A percentile compares a stretch with the other conserved stretches of the same genome.
phyloP scores from a whole-genome alignment of 129 eudicot species.

The Tagetes erecta region DNA sequence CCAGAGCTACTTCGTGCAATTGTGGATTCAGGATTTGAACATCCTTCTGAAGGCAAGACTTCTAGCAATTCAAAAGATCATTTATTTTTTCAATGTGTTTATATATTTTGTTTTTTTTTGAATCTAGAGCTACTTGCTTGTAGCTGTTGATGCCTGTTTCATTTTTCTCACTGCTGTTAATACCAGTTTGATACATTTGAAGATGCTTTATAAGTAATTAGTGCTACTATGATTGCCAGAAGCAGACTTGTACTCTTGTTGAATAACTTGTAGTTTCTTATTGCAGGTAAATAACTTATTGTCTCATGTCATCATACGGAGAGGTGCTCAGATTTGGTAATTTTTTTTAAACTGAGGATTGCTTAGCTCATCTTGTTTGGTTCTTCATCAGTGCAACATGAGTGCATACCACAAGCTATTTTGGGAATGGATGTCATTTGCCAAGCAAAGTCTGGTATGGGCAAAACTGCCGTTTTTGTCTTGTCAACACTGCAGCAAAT shows the following conservation, averaged over 20 bases:
- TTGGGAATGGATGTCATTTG: conserved; percentile 99
- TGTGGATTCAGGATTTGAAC: conserved; percentile 98
- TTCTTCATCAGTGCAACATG: conserved; percentile 97
- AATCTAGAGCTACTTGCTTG: not conserved
- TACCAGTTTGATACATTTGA: not conserved
- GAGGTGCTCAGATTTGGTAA: conserved; percentile 67
- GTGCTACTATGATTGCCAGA: not conserved
- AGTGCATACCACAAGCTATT: conserved; percentile 98
- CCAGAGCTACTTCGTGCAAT: conserved; percentile 97
- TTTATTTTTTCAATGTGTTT: not conserved
- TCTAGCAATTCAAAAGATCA: not conserved
- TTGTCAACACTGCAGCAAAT: conserved; percentile 90
- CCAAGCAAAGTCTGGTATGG: conserved; percentile 99
- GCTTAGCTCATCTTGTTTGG: conserved; percentile 78
- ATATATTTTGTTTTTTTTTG: not conserved
- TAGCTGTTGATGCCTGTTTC: not conserved
- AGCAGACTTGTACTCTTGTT: not conserved
- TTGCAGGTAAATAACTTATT: conserved; percentile 77
- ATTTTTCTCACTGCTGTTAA: not conserved
- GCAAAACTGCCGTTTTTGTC: conserved; percentile 97
- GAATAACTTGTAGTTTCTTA: conserved; percentile 14
- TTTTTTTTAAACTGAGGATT: conserved; percentile 69
- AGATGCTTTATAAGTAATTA: not conserved
- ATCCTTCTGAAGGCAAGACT: conserved; percentile 97
- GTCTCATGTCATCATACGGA: conserved; percentile 64